Evolutionary conservation across 495 filamentous ascomycete genomes (phyloP).

Genomic region (Sporormia fimetaria): DNA sequence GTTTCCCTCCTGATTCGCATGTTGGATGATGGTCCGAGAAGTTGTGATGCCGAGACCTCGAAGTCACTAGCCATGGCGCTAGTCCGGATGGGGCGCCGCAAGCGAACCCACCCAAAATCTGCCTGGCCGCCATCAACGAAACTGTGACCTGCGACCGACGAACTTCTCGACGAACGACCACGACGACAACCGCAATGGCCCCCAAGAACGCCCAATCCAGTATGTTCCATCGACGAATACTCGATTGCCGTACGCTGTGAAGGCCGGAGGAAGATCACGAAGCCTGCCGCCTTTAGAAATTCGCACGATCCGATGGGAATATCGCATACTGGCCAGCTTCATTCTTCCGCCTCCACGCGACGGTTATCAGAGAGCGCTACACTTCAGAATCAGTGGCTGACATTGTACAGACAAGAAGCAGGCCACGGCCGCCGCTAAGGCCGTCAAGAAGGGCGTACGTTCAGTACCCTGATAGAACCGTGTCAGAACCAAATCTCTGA

Average conservation of each 20-base stretch:
- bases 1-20: not conserved
- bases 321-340: too few species aligned
- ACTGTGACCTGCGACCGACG: constrained; percentile 16
- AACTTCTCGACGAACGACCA: too few species aligned
- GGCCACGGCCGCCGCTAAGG: constrained; percentile 86
- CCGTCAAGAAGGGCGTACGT: constrained; percentile 78
- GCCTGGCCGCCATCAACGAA: constrained; percentile 7
- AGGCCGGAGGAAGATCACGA: too few species aligned
- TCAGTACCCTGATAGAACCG: constrained; percentile 24
- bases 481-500: constrained; percentile 38
- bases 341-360: too few species aligned
- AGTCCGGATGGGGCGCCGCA: constrained; percentile 7
- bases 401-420: constrained; percentile 51
- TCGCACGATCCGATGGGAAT: too few species aligned
- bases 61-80: constrained; percentile 1
- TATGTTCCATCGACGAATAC: too few species aligned
- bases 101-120: constrained; percentile 9
- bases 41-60: constrained; percentile 5
- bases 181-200: constrained; percentile 47
- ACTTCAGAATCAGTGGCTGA: constrained; percentile 8
- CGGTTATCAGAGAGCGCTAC: too few species aligned
- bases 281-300: too few species aligned
- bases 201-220: constrained; percentile 57
- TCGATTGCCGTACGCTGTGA: too few species aligned
- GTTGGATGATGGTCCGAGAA: not conserved